phyloP scores from a whole-genome alignment of 805 yeast genomes.

The Candida ficus region DNA sequence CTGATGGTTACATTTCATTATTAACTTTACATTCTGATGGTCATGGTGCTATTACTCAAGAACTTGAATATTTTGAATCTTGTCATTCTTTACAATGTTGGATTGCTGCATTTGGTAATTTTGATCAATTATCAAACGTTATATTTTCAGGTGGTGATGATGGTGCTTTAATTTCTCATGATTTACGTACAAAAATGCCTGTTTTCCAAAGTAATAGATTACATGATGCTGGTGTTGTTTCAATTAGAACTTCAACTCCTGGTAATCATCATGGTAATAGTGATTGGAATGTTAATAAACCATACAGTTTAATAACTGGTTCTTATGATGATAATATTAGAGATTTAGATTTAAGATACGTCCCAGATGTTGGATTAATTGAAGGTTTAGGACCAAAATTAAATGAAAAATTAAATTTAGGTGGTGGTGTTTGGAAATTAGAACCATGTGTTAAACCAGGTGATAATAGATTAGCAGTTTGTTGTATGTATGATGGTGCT shows the following conservation, averaged over 20 bases:
- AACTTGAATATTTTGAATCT: conserved; percentile 18
- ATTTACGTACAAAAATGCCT: conserved; percentile 35
- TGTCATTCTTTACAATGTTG: conserved; percentile 79
- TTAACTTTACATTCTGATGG: conserved; percentile 20
- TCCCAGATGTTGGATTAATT: conserved; percentile 34
- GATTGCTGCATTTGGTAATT: conserved; percentile 71
- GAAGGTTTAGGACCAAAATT: conserved; percentile 50
- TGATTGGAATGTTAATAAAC: conserved; percentile 39
- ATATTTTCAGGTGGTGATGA: conserved; percentile 93
- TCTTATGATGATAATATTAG: conserved; percentile 83
- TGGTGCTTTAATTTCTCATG: conserved; percentile 68
- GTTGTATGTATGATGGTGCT: conserved; percentile 97
- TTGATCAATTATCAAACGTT: conserved; percentile 47
- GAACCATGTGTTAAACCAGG: conserved; percentile 47
- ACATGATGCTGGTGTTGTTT: conserved; percentile 90
- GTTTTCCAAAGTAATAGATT: conserved; percentile 42
- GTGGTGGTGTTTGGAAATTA: conserved; percentile 96
- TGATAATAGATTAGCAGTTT: conserved; percentile 54
- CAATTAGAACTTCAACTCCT: conserved; percentile 56
- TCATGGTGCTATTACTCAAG: conserved; percentile 18
- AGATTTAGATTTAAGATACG: conserved; percentile 60
- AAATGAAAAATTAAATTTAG: conserved; percentile 44
- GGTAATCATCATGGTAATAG: conserved; percentile 28
- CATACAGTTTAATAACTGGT: conserved; percentile 71
- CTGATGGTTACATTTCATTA: conserved; percentile 57